Base-by-base conservation (phyloP, 1,284 basidiomycete species). In the Meripilus lineatus region DNA sequence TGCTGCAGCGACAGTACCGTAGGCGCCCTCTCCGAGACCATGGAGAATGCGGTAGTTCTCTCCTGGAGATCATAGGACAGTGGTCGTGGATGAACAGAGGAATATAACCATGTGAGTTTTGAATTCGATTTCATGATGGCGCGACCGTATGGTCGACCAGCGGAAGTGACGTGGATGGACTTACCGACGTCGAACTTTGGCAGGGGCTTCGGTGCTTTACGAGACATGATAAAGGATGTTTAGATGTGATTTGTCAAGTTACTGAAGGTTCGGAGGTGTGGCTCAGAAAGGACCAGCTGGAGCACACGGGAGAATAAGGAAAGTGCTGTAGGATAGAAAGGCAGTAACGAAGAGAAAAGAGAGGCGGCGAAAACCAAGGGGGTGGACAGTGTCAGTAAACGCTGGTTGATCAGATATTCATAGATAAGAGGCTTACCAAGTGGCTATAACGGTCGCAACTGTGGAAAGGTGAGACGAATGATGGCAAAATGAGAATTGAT, bases 21-120 rank as follows among this genome's bases (percentile, higher is more conserved):
- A 84, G 37, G 86, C 85, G 44, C 89, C 89, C 66, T 90, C 89
- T 32, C 88, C 81, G 42, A 81, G 69, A 41, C 80, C 72, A 59
- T 88, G 82, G 54, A 89, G 69, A 40, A 90, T 70, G 56, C 84
- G 77, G 65, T 90, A 91, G 55, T 85, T 75, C 38, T 81, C 74
- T 49, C 83, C 84, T 84, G 51, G 6, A 41, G 10, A n/a, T 20
- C n/a, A 48, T 30, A n/a, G n/a, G n/a, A 28, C 25, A n/a, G 40
- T 23, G 24, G n/a, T n/a, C n/a, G n/a, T n/a, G n/a, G n/a, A n/a
- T n/a, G n/a, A n/a, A n/a, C 18, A 30, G 23, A n/a, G 24, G 40
- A 34, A 22, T 32, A 41, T 32, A 24, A 51, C 41, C 44, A 47
- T 45, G 51, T 40, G 30, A 39, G 17, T 6, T 6, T 10, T 30